Evolutionary conservation across 371 early-diverging fungal genomes (phyloP).

Genomic region (Dentiscutata heterogama): DNA sequence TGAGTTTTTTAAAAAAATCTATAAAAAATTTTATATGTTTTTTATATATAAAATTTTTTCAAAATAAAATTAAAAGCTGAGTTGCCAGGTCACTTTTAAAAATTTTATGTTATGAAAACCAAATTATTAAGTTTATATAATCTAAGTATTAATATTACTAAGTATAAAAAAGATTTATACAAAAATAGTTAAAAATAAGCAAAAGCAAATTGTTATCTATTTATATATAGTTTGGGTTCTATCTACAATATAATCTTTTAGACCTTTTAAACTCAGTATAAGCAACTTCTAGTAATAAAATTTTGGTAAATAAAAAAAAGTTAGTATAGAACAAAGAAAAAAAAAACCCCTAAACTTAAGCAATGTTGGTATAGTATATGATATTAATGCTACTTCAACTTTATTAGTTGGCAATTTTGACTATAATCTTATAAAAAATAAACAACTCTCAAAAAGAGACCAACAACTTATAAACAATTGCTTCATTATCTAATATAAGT

Average conservation of each 20-base stretch:
- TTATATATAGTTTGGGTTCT: too few species aligned
- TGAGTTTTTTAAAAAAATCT: too few species aligned
- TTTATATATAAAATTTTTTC: too few species aligned
- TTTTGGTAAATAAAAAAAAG: constrained; percentile 2
- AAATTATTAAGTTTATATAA: too few species aligned
- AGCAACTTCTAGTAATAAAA: not conserved
- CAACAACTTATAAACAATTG: constrained; percentile 24
- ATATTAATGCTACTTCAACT: constrained; percentile 27
- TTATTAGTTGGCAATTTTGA: constrained; percentile 37
- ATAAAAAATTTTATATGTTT: too few species aligned
- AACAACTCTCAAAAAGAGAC: not conserved
- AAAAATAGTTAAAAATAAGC: too few species aligned
- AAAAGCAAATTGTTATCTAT: too few species aligned
- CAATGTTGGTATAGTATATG: constrained; percentile 14
- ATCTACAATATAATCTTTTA: constrained; percentile 39
- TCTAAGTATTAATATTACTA: too few species aligned
- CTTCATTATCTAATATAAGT: constrained; percentile 34
- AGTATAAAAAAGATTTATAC: too few species aligned
- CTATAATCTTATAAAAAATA: constrained; percentile 9
- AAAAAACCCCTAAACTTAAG: constrained; percentile 34
- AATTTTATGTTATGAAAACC: too few species aligned
- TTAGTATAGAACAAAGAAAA: constrained; percentile 5
- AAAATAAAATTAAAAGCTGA: too few species aligned
- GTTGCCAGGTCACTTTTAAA: too few species aligned
- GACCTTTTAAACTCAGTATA: constrained; percentile 9